Evolutionary conservation across 23 red algal genomes (phyloP), one percentile per base, ranked within the genome.

Genomic region (Gracilaria gracilis): DNA sequence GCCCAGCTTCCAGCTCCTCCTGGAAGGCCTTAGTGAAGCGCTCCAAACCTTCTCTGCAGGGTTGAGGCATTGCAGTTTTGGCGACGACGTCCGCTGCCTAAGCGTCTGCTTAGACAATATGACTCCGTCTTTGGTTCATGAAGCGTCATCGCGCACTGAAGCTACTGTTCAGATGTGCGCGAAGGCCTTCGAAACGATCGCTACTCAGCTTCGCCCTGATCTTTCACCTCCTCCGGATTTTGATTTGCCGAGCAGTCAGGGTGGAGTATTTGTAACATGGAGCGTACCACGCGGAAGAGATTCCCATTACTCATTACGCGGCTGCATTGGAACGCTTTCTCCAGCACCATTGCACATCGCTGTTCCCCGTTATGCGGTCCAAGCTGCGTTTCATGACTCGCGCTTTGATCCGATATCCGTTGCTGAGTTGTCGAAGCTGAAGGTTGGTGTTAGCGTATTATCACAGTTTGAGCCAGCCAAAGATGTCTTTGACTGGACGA

Each of bases 321-420:
- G 96, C 12, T 98, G 96, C 81, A 95, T 98, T n/a, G 96, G 96
- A 40, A 98, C 96, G 17, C 82, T 98, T 28, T 62, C 87, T 0
- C 96, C 92, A 17, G 83, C 91, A 24, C 57, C 61, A 37, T 59
- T 98, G 24, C 86, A 85, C 46, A 76, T 47, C 27, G 85, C 83
- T n/a, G 55, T 98, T 58, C 83, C 69, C 32, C 82, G 91, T 21
- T 98, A 98, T 66, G 91, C 91, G 19, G 21, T 67, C 19, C 62
- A 83, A 9, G 82, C 93, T 51, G 96, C 96, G n/a, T 86, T 98
- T 37, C 74, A 81, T 31, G 96, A 98, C 72, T 88, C 87, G 25
- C 74, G 96, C 61, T 98, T 98, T 77, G 64, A 83, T 50, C 92
- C 96, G 37, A 82, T 98, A 61, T 51, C 78, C 24, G n/a, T 64